Evolutionary conservation across 1,284 basidiomycete species (phyloP), one percentile per base, ranked within the genome.

Genomic region (Xerocomus minutiporus): DNA sequence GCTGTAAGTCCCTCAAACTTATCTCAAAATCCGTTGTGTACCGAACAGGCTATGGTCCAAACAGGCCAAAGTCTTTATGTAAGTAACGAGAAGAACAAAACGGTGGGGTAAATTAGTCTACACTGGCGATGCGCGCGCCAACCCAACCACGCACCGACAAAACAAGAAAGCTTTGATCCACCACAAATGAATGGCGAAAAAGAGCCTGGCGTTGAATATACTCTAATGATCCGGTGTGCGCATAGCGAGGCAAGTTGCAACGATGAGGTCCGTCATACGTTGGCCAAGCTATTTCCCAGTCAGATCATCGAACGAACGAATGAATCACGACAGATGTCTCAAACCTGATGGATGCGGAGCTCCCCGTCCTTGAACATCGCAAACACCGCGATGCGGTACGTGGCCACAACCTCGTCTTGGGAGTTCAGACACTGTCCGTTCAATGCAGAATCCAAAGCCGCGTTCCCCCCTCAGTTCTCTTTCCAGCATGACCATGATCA

Each of bases 301-400:
- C 42, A 63, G 52, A 7, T 28, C 35, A 48, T 44, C 48, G 39
- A 57, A 45, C 15, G 20, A 28, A 31, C 28, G n/a, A 5, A 26
- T 8, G 0, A 15, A 34, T 28, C 5, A 8, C 5, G 25, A 20
- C 11, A 2, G 15, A 36, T 26, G 25, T 48, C 23, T 51, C 65
- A 23, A 52, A 71, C 66, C 57, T 67, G 59, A 51, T 70, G 26
- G 11, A 71, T 56, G 23, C 62, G 46, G 5, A 71, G 64, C 36
- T 68, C 69, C 4, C 69, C 66, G 28, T 68, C 68, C 48, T 71
- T 68, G 40, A 45, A 61, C 39, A 67, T 25, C 9, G 69, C 69
- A 53, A 68, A 58, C 13, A 56, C 43, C 28, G 65, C 69, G 25
- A 68, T 57, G 26, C 69, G 66, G 48, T 71, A 68, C 8, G 68